phyloP scores from a whole-genome alignment of 192 early-diverging fungal genomes.

The Cetraspora pellucida region DNA sequence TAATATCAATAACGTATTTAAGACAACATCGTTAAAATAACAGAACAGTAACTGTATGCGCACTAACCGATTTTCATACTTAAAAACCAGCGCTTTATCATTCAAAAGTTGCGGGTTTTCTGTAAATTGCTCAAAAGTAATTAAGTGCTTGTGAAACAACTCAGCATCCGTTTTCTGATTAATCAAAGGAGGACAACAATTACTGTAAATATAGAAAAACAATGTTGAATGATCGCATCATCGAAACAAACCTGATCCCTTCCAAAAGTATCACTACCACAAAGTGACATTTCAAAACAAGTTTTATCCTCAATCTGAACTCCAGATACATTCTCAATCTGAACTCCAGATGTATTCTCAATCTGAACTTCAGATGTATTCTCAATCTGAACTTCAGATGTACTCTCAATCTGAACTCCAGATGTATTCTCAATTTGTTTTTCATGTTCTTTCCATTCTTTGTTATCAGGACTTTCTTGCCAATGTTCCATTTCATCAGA shows the following conservation, averaged over 20 bases:
- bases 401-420: slow-evolving; percentile 42
- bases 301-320: slow-evolving; percentile 41
- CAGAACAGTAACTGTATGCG: neutral
- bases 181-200: neutral
- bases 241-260: slow-evolving; percentile 44
- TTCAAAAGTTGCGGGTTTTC: slow-evolving; percentile 56
- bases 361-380: slow-evolving; percentile 25
- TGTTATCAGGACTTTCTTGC: slow-evolving; percentile 38
- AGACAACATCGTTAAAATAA: neutral
- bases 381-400: slow-evolving; percentile 29
- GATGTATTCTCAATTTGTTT: slow-evolving; percentile 25
- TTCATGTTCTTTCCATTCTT: slow-evolving; percentile 41
- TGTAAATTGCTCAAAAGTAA: slow-evolving; percentile 59
- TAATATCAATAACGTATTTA: neutral
- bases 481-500: slow-evolving; percentile 39
- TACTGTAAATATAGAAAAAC: neutral
- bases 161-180: slow-evolving; percentile 41
- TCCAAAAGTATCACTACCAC: slow-evolving; percentile 52
- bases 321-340: slow-evolving; percentile 28
- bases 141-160: slow-evolving; percentile 52
- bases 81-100: slow-evolving; percentile 57
- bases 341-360: slow-evolving; percentile 35
- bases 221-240: neutral
- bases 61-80: slow-evolving; percentile 54
- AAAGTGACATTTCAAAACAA: slow-evolving; percentile 61